Evolutionary conservation across 2,329 filamentous ascomycete genomes (phyloP).

Genomic region (Epichloe gansuensis): DNA sequence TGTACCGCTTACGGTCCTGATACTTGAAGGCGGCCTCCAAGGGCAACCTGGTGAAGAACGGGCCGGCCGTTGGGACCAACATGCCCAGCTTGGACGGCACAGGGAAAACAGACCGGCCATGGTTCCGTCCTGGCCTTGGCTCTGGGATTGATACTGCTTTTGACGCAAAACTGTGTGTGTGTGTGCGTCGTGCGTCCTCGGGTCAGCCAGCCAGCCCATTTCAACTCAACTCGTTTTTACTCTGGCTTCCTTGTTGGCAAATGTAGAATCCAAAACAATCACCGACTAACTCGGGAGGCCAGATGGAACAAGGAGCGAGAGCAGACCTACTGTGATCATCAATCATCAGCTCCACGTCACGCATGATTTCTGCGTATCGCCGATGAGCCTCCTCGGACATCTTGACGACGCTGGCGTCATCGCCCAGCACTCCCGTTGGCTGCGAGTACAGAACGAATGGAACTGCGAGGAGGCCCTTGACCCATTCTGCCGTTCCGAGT

Average conservation of each 20-base stretch:
- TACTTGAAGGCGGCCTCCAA: slow-evolving; percentile 85
- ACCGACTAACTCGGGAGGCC: no score
- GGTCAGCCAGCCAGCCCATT: neutral
- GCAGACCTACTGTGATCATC: slow-evolving; percentile 66
- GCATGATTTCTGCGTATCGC: slow-evolving; percentile 90
- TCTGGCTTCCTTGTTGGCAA: no score
- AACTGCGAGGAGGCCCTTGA: slow-evolving; percentile 87
- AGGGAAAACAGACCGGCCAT: slow-evolving; percentile 22
- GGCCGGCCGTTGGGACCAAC: slow-evolving; percentile 81
- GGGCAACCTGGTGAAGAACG: slow-evolving; percentile 80
- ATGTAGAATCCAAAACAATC: no score
- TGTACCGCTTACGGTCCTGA: slow-evolving; percentile 75
- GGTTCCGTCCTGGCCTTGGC: slow-evolving; percentile 1
- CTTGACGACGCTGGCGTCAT: slow-evolving; percentile 50
- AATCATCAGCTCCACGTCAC: slow-evolving; percentile 83
- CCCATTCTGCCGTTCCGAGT: slow-evolving; percentile 60
- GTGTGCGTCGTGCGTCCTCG: neutral
- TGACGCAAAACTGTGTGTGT: slow-evolving; percentile 53
- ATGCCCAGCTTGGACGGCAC: slow-evolving; percentile 78
- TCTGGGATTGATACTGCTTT: slow-evolving; percentile 19
- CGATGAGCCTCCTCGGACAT: slow-evolving; percentile 74
- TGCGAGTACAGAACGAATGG: slow-evolving; percentile 96
- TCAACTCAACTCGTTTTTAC: no score
- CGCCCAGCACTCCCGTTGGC: slow-evolving; percentile 74
- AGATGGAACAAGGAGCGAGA: neutral